Conservation (phyloP, 805 yeast genomes). For the Maudiozyma pseudohumilis region DNA sequence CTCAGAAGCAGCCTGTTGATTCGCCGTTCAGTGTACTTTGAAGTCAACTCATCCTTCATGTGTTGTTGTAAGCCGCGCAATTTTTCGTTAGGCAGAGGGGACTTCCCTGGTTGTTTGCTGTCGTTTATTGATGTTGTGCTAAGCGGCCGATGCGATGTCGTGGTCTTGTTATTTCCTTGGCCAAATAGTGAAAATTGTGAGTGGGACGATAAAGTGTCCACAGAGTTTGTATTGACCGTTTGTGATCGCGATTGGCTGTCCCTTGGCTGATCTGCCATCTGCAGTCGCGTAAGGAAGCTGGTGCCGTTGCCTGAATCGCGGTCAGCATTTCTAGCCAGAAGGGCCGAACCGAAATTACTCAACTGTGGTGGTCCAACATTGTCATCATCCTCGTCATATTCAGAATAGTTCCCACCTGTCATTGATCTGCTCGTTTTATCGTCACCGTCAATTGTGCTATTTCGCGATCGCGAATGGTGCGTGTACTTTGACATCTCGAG, state of each 20-base stretch:
- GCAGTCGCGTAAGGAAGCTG: constrained; percentile 3
- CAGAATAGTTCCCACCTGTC: constrained; percentile 5
- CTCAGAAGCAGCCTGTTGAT: constrained; percentile 21
- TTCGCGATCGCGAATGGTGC: constrained; percentile 6
- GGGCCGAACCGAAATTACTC: constrained; percentile 27
- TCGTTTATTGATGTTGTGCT: constrained; percentile 20
- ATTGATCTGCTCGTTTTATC: background rate
- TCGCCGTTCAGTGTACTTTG: constrained; percentile 20
- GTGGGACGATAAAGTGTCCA: too few species aligned
- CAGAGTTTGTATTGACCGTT: background rate
- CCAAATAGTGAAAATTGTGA: constrained; percentile 20
- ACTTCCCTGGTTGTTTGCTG: background rate
- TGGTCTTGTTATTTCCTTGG: constrained; percentile 5
- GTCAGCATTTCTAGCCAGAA: constrained; percentile 13
- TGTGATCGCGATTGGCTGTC: background rate
- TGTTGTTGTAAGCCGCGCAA: constrained; percentile 18
- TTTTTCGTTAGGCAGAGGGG: constrained; percentile 3
- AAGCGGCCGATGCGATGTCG: constrained; percentile 12
- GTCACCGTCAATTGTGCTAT: background rate
- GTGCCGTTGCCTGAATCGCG: constrained; percentile 2
- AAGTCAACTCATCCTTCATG: constrained; percentile 19
- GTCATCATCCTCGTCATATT: constrained; percentile 15
- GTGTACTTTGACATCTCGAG: constrained; percentile 9
- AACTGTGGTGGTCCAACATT: constrained; percentile 23
- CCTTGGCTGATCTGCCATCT: background rate